phyloP scores from a whole-genome alignment of 805 yeast species.

The Candida railenensis region DNA sequence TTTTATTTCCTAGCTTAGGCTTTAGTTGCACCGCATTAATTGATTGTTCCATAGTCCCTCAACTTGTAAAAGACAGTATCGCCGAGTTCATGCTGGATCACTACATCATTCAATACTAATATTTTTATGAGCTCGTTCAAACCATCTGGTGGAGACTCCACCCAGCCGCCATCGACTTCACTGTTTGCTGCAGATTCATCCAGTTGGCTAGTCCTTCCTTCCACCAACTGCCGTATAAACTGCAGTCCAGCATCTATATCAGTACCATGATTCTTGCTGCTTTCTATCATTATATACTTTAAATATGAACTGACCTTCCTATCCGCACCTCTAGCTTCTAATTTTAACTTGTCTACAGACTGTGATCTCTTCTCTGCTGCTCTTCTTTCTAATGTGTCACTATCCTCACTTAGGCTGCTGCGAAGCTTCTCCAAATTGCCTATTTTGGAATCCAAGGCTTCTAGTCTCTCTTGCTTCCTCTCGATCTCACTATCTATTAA shows the following conservation, averaged over 20 bases:
- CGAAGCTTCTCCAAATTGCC: neutral
- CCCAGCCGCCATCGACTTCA: conserved; percentile 11
- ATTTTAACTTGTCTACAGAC: neutral
- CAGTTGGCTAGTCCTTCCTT: neutral
- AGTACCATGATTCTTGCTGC: neutral
- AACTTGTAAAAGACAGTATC: neutral
- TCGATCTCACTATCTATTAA: neutral
- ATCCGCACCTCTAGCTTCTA: neutral
- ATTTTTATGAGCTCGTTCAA: conserved; percentile 8
- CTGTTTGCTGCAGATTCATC: neutral
- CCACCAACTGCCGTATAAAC: neutral
- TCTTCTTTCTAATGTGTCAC: neutral
- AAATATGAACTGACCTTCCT: neutral
- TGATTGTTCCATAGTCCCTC: neutral
- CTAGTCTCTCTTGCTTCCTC: neutral
- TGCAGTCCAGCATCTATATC: neutral
- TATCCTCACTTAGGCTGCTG: neutral
- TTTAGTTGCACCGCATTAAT: too few species aligned
- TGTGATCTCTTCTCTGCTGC: neutral
- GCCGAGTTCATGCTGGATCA: conserved; percentile 2
- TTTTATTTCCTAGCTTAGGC: neutral
- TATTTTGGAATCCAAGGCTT: neutral
- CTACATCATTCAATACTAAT: conserved; percentile 10
- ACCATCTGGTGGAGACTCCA: conserved; percentile 5
- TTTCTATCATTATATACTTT: neutral